These are phyloP conservation scores for Pulveroboletus sp. DNA, from an alignment of 768 basidiomycete genomes.

Conservation along the genomic window DNA sequence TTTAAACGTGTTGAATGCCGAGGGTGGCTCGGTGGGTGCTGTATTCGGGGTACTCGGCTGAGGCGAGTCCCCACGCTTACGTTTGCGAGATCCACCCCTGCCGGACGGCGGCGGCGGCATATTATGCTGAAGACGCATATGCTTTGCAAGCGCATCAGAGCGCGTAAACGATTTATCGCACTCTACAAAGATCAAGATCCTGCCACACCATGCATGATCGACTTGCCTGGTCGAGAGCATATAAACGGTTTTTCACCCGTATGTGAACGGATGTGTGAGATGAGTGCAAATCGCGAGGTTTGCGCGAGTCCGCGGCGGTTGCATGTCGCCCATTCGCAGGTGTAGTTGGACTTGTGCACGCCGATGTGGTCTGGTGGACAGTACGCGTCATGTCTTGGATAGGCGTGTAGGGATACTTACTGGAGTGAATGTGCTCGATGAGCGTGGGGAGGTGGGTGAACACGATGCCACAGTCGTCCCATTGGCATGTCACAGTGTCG, in stretches of 20 bases:
- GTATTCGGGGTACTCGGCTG: conserved; percentile 18
- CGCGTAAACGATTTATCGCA: conserved; percentile 96
- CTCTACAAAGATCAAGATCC: conserved; percentile 43
- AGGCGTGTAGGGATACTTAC: conserved; percentile 41
- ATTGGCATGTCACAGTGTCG: conserved; percentile 75
- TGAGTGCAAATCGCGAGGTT: conserved; percentile 85
- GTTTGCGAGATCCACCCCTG: conserved; percentile 66
- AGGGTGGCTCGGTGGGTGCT: conserved; percentile 24
- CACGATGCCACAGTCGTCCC: conserved; percentile 78
- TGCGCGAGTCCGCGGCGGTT: conserved; percentile 77
- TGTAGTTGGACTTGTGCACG: conserved; percentile 79
- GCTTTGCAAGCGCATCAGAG: conserved; percentile 90
- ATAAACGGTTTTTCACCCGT: conserved; percentile 94
- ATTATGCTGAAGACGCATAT: conserved; percentile 87
- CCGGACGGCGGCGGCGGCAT: conserved; percentile 72
- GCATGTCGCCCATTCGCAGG: conserved; percentile 89
- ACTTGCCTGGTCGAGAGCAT: conserved; percentile 74
- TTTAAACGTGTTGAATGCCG: conserved; percentile 60
- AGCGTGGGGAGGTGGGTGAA: conserved; percentile 72
- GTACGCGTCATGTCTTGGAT: no score
- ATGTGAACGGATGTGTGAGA: conserved; percentile 88
- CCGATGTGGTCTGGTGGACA: conserved; percentile 68
- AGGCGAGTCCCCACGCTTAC: conserved; percentile 52
- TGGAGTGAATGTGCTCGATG: conserved; percentile 80
- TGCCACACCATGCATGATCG: background rate